phyloP scores from a whole-genome alignment of 2,329 filamentous ascomycete genomes.

The Colletotrichum kahawae region DNA sequence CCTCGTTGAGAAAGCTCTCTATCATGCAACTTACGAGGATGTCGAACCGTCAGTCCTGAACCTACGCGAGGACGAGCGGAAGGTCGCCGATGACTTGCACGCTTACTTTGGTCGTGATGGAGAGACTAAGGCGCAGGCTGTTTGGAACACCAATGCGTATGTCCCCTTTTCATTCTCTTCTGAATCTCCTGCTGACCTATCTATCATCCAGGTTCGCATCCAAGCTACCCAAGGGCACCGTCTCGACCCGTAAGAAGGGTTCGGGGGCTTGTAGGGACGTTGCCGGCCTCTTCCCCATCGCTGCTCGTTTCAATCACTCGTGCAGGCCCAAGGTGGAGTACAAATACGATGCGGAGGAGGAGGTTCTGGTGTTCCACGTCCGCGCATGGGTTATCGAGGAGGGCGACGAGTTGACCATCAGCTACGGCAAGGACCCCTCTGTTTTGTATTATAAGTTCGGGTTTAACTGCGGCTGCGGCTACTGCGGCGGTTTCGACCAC shows the following conservation, averaged over 20 bases:
- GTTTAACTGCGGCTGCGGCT: constrained; percentile 57
- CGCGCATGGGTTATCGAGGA: constrained; percentile 35
- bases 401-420: constrained; percentile 57
- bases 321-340: constrained; percentile 51
- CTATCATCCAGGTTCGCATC: constrained; percentile 31
- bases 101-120: constrained; percentile 32
- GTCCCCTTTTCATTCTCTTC: constrained; percentile 18
- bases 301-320: constrained; percentile 64
- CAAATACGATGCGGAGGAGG: constrained; percentile 36
- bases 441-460: constrained; percentile 52
- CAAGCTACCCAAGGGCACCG: neutral
- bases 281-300: constrained; percentile 53
- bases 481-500: constrained; percentile 35
- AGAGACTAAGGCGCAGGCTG: constrained; percentile 33
- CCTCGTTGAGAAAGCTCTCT: constrained; percentile 48
- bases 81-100: constrained; percentile 43
- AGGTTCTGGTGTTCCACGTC: constrained; percentile 47
- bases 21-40: constrained; percentile 31
- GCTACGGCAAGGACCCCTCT: constrained; percentile 45
- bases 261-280: neutral
- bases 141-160: constrained; percentile 54
- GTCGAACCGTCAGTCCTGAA: neutral
- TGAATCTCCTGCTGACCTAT: neutral
- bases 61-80: constrained; percentile 34
- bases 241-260: neutral